A percentile compares a stretch with the other conserved stretches of the same genome.
Evolutionary conservation across 1,284 basidiomycete genomes (phyloP).

Genomic region (Leccinum fallax): DNA sequence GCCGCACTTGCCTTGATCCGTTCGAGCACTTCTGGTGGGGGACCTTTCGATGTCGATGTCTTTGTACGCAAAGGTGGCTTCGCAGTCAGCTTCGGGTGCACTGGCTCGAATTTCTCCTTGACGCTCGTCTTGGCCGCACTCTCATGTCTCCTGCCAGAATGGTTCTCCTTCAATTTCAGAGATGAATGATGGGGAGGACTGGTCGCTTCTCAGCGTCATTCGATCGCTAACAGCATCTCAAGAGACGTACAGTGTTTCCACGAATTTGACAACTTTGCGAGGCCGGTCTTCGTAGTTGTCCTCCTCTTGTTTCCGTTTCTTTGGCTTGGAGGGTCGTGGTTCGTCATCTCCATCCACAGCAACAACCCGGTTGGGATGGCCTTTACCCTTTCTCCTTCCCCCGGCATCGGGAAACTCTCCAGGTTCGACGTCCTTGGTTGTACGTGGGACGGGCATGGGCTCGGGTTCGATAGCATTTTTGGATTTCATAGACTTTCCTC

Average conservation of each 20-base stretch:
- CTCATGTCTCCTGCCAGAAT: slow-evolving; percentile 1
- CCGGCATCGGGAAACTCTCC: not conserved
- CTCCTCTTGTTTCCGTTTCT: slow-evolving; percentile 26
- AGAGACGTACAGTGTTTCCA: slow-evolving; percentile 17
- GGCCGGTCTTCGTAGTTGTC: slow-evolving; percentile 26
- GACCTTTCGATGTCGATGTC: slow-evolving; percentile 18
- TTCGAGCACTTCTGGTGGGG: slow-evolving; percentile 33
- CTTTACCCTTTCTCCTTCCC: slow-evolving; percentile 4
- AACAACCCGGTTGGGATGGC: not conserved
- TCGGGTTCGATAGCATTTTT: not conserved
- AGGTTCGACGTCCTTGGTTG: not conserved
- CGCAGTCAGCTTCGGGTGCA: not conserved
- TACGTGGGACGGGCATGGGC: not conserved
- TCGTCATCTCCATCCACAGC: slow-evolving; percentile 4
- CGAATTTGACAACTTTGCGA: slow-evolving; percentile 23
- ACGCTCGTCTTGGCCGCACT: not conserved
- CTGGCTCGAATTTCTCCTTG: not conserved
- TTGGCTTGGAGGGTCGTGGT: slow-evolving; percentile 10
- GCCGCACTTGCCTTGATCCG: slow-evolving; percentile 32
- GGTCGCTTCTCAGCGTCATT: slow-evolving; percentile 1
- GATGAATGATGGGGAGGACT: slow-evolving; percentile 23
- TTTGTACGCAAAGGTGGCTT: slow-evolving; percentile 11
- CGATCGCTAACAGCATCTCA: not conserved
- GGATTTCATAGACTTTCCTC: slow-evolving; percentile 6
- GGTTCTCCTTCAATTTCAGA: slow-evolving; percentile 31